These are phyloP conservation scores for Pseudopediastrum boryanum DNA, from an alignment of 139 green algal genomes.

Conservation along the genomic window DNA sequence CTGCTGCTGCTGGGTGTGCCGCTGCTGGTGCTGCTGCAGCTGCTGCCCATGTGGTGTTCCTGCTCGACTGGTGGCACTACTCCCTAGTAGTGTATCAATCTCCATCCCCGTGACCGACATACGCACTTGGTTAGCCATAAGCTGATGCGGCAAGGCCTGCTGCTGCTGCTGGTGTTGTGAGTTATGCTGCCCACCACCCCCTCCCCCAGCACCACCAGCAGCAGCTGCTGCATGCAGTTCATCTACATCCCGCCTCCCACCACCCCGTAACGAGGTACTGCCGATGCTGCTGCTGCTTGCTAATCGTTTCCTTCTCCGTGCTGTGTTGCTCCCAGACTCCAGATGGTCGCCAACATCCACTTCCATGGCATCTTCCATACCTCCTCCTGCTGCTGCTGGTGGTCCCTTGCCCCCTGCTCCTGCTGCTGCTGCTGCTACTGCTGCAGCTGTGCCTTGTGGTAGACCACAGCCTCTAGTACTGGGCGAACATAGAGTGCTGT, in stretches of 20 bases:
- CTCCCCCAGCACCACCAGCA: slow-evolving; percentile 11
- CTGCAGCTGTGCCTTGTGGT: background rate
- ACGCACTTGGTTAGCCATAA: background rate
- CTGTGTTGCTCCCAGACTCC: background rate
- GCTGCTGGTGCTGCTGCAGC: background rate
- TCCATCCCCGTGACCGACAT: background rate
- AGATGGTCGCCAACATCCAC: slow-evolving; percentile 4
- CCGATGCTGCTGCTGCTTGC: slow-evolving; percentile 12
- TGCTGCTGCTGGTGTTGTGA: slow-evolving; percentile 4
- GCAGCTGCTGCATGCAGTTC: slow-evolving; percentile 56
- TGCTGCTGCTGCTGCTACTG: slow-evolving; percentile 21
- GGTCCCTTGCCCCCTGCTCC: background rate
- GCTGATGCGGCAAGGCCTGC: slow-evolving; percentile 2
- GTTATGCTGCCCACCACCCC: background rate
- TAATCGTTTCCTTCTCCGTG: slow-evolving; percentile 9
- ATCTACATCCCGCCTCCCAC: slow-evolving; percentile 56
- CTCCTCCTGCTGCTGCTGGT: background rate
- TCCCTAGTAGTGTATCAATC: background rate
- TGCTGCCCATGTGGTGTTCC: background rate
- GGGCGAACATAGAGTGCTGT: background rate
- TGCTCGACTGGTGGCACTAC: background rate
- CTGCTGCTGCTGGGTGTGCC: slow-evolving; percentile 1
- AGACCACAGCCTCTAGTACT: too few relatives aligned
- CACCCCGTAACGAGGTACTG: slow-evolving; percentile 46
- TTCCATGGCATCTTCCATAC: slow-evolving; percentile 16